These are phyloP conservation scores for Aplosporella prunicola DNA, from an alignment of 2,329 filamentous ascomycete genomes.

Conservation along the genomic window DNA sequence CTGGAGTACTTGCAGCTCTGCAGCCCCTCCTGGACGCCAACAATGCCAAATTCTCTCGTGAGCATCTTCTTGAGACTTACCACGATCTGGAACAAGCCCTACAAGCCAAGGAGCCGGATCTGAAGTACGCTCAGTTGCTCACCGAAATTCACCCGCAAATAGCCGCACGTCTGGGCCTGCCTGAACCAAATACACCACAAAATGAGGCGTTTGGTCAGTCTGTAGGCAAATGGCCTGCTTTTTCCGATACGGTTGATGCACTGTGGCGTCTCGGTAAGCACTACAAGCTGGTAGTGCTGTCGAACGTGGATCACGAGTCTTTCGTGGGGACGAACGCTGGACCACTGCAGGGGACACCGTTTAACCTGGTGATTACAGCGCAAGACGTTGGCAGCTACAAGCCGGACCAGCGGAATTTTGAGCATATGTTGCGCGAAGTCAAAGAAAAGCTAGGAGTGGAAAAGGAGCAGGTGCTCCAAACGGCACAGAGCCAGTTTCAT, in stretches of 20 bases:
- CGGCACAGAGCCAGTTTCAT: slow-evolving; percentile 56
- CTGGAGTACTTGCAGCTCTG: slow-evolving; percentile 50
- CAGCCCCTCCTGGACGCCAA: slow-evolving; percentile 36
- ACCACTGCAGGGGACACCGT: slow-evolving; percentile 44
- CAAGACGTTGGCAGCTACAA: slow-evolving; percentile 66
- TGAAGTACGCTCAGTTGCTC: slow-evolving; percentile 53
- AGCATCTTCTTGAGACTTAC: slow-evolving; percentile 33
- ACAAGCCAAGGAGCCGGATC: slow-evolving; percentile 46
- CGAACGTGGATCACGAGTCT: slow-evolving; percentile 49
- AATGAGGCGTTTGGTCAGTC: slow-evolving; percentile 42
- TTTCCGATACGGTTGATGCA: slow-evolving; percentile 48
- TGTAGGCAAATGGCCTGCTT: slow-evolving; percentile 48
- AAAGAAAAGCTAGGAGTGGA: slow-evolving; percentile 49
- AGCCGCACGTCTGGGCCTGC: slow-evolving; percentile 35
- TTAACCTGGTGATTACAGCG: slow-evolving; percentile 60
- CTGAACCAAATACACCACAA: slow-evolving; percentile 27
- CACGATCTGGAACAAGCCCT: slow-evolving; percentile 40
- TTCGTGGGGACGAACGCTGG: slow-evolving; percentile 42
- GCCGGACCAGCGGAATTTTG: slow-evolving; percentile 55
- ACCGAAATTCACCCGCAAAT: slow-evolving; percentile 40
- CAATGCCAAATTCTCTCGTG: slow-evolving; percentile 24
- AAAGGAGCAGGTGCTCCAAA: slow-evolving; percentile 52
- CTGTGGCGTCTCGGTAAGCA: slow-evolving; percentile 40
- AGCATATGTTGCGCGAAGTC: slow-evolving; percentile 47
- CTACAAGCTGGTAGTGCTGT: slow-evolving; percentile 53